Base-by-base conservation (phyloP, 2,329 filamentous ascomycete species). In the Ophiocordyceps robertsii region DNA sequence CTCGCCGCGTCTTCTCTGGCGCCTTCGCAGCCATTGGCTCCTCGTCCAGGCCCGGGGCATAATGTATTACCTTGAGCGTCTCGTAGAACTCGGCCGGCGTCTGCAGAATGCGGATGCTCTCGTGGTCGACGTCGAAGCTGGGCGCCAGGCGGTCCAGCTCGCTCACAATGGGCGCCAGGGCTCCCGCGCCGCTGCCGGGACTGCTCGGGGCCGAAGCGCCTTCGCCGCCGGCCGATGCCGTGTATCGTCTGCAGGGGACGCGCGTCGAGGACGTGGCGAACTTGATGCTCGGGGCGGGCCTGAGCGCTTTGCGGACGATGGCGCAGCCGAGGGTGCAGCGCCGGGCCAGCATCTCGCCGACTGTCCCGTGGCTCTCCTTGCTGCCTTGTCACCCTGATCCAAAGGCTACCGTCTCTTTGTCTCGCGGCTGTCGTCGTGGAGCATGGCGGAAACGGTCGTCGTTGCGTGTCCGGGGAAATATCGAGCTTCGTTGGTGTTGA, bases 11-110 rank as follows among this genome's bases (percentile, higher is more conserved):
- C 11, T 10, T 16, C 8, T 13, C 7, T 13, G 2, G 12, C 6
- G 31, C 31, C n/a, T 8, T 13, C n/a, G 4, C n/a, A 12, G 31
- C 8, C 5, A n/a, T 32, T 13, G 31, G 4, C 31, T 32, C n/a
- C 31, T 6, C 3, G 4, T 32, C n/a, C n/a, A 11, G 31, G 8
- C 31, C n/a, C 12, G 31, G 12, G 31, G 10, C 5, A 14, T 11
- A n/a, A n/a, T 8, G 30, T 24, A 45, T n/a, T 48, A 88, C 86
- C 78, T 95, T 95, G 45, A 98, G 68, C 8, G 82, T 86, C 52
- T 84, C 79, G 62, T 95, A 98, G 59, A 98, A 98, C 42, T 90
- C 84, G n/a, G 75, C 64, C 0, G 92, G 92, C 3, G 83, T 82
- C 52, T 80, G 74, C 12, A 98, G 63, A 17, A 98, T 82, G 11